Evolutionary conservation across 2,329 filamentous ascomycete species (phyloP), one percentile per base, ranked within the genome.

Genomic region (Monilinia laxa): DNA sequence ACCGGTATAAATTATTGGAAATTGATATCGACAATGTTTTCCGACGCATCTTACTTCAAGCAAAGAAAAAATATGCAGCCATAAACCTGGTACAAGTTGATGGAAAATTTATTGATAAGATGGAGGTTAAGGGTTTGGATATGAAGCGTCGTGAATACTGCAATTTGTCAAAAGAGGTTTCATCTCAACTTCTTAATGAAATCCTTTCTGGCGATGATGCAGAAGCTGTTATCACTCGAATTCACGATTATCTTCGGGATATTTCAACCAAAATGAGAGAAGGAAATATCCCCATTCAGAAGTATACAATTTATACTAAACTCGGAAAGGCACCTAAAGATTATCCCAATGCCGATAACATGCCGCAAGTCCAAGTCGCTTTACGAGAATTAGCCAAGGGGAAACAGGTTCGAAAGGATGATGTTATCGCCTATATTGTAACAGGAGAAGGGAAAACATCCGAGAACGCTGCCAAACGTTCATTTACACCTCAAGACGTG

Each of bases 1-100:
- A 97, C 73, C 88, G 90, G 69, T 99, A 99, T 79, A 90, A 85
- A 74, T 85, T 97, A 62, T 84, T 99, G 18, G 96, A 99, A 77
- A 99, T 99, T 71, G 95, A 99, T 75, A 97, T 99, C 71, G 95
- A 99, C 79, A 97, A 98, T 74, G 86, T 98, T 69, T 99, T 99
- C 84, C 87, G 94, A 56, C 90, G 95, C 42, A 90, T 99, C 66
- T 81, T 99, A 51, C 83, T 99, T 18, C 95, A 98, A 76, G 94
- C 95, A 40, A 99, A 99, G 85, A 99, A 99, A 83, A 99, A 99
- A 82, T 99, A 99, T 78, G 95, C 95, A 11, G 95, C 95, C 52
- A 91, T 99, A 78, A 98, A 96, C 77, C 87, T 98, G 77, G 87
- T 95, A 9, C 91, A 97, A 74, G 84, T 91, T 28, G 90, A 96